Evolutionary conservation across 2,329 filamentous ascomycete species (phyloP).

Genomic region (Acephala macrosclerotiorum): DNA sequence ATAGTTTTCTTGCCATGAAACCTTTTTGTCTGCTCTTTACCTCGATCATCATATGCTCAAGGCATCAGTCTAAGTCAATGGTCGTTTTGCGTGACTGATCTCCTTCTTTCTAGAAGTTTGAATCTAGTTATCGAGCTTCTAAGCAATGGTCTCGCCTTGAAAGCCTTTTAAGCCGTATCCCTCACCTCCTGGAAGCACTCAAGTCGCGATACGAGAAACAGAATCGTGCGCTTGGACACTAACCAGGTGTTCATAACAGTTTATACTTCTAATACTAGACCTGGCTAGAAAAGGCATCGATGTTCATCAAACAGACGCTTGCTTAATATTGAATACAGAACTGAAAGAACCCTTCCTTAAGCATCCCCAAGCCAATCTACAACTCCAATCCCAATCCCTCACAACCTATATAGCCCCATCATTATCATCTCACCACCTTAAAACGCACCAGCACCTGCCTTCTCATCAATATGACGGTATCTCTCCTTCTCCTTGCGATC

Average conservation of each 20-base stretch:
- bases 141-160: too few species aligned
- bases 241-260: constrained; percentile 3
- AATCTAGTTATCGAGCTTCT: too few species aligned
- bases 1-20: too few species aligned
- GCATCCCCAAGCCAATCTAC: constrained; percentile 10
- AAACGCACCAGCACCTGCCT: constrained; percentile 65
- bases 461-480: constrained; percentile 83
- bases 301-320: constrained; percentile 3
- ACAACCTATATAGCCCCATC: background rate
- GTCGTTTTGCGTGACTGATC: too few species aligned
- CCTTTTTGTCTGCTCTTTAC: too few species aligned
- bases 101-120: too few species aligned
- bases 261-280: constrained; percentile 15
- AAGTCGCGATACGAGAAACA: background rate
- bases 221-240: background rate
- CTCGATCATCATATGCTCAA: too few species aligned
- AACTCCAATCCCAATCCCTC: constrained; percentile 4
- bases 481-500: constrained; percentile 81
- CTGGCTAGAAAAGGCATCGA: constrained; percentile 10
- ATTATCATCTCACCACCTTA: constrained; percentile 39
- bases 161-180: too few species aligned
- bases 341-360: background rate
- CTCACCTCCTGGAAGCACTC: too few species aligned
- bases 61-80: too few species aligned
- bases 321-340: constrained; percentile 22